Evolutionary conservation across 2,329 filamentous ascomycete species (phyloP).

Genomic region (Emergomyces pasteurianus): DNA sequence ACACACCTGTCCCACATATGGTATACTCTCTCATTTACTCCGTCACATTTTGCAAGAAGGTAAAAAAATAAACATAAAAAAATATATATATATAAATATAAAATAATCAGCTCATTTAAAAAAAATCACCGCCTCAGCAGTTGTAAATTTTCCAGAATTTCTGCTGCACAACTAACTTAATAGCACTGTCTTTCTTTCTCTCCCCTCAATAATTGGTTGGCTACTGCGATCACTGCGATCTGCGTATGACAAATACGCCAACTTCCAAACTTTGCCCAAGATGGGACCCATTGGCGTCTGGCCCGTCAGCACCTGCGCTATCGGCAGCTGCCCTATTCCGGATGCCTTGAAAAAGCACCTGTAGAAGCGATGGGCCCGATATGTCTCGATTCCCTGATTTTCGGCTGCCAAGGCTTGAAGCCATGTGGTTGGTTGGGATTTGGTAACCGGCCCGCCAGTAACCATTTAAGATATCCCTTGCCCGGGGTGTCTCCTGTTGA

Average conservation of each 20-base stretch:
- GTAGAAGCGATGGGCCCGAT: constrained; percentile 44
- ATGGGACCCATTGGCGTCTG: constrained; percentile 34
- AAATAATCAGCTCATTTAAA: background rate
- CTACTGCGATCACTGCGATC: no score
- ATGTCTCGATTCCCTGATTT: constrained; percentile 31
- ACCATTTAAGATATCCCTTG: constrained; percentile 38
- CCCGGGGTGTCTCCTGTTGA: constrained; percentile 50
- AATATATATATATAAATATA: no score
- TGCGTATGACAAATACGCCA: constrained; percentile 39
- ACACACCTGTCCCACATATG: background rate
- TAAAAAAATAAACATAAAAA: no score
- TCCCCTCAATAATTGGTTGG: no score
- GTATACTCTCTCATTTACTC: background rate
- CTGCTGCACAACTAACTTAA: background rate
- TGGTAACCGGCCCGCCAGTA: constrained; percentile 32
- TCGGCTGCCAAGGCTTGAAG: constrained; percentile 16
- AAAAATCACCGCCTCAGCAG: background rate
- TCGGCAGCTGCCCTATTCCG: constrained; percentile 37
- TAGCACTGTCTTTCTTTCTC: no score
- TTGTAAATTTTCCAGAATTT: background rate
- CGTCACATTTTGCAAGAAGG: no score
- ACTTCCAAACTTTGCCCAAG: constrained; percentile 36
- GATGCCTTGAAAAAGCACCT: constrained; percentile 49
- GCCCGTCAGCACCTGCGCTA: constrained; percentile 22
- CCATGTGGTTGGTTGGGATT: constrained; percentile 19